Evolutionary conservation across 805 yeast species (phyloP).

Genomic region (Schwanniomyces pseudopolymorphus): DNA sequence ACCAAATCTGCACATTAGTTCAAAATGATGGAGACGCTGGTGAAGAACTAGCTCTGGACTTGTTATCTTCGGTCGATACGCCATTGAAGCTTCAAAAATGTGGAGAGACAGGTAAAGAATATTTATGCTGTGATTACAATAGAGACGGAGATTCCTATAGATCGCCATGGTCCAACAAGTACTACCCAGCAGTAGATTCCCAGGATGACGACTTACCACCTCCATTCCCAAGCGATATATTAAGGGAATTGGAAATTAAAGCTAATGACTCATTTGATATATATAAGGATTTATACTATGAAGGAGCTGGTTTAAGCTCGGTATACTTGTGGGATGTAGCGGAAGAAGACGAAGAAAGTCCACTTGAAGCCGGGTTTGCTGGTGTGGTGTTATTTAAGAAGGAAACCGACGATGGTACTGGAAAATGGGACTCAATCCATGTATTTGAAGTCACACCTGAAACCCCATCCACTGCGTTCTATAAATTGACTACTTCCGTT

Average conservation of each 20-base stretch:
- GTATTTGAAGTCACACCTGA: conserved; percentile 72
- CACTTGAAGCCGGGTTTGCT: conserved; percentile 64
- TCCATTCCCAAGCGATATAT: conserved; percentile 64
- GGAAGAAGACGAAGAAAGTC: conserved; percentile 45
- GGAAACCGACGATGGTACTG: conserved; percentile 46
- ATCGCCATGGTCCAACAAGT: conserved; percentile 86
- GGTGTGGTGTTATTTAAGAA: conserved; percentile 90
- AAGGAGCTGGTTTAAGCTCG: conserved; percentile 81
- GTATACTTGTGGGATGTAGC: conserved; percentile 90
- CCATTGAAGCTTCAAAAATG: conserved; percentile 65
- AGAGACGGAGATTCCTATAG: conserved; percentile 91
- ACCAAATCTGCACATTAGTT: conserved; percentile 35
- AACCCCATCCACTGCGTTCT: conserved; percentile 39
- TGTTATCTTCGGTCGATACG: conserved; percentile 81
- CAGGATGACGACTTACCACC: conserved; percentile 62
- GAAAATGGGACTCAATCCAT: conserved; percentile 92
- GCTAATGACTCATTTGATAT: conserved; percentile 92
- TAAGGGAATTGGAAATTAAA: conserved; percentile 72
- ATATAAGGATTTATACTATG: conserved; percentile 90
- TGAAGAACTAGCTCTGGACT: conserved; percentile 75
- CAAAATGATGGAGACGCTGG: conserved; percentile 33
- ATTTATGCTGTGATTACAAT: conserved; percentile 88
- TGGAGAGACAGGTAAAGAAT: conserved; percentile 58
- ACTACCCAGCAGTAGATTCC: conserved; percentile 44
- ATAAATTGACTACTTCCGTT: conserved; percentile 83